These are phyloP conservation scores for Aspergillus transmontanensis DNA, from an alignment of 2,329 filamentous ascomycete species.

Conservation along the genomic window DNA sequence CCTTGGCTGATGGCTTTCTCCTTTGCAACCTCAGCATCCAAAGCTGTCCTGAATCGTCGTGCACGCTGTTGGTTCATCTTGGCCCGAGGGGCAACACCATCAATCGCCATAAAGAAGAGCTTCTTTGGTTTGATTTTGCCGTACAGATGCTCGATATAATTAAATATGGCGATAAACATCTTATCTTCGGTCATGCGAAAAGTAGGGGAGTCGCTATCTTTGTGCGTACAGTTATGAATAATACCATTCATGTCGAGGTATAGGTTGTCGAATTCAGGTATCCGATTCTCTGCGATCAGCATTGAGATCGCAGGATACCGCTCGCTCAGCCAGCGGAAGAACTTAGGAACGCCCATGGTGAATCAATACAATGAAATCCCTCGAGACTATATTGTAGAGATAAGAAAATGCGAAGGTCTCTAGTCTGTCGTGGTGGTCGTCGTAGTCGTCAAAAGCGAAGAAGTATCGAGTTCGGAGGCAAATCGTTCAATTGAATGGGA, in stretches of 20 bases:
- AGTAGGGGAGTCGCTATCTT: constrained; percentile 86
- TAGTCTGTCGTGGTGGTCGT: constrained; percentile 21
- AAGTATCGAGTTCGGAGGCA: constrained; percentile 24
- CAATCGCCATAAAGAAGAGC: constrained; percentile 99
- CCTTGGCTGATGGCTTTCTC: constrained; percentile 91
- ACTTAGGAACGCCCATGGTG: constrained; percentile 75
- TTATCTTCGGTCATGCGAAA: constrained; percentile 95
- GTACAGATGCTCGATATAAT: constrained; percentile 98
- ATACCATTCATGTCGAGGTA: constrained; percentile 95
- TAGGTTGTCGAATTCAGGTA: constrained; percentile 97
- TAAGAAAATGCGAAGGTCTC: constrained; percentile 11
- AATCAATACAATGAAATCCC: constrained; percentile 21
- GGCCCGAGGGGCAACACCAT: constrained; percentile 93
- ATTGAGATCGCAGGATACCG: constrained; percentile 98
- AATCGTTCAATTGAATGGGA: constrained; percentile 17
- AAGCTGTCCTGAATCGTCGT: constrained; percentile 88
- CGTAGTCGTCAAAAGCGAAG: constrained; percentile 24
- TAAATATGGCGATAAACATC: constrained; percentile 99
- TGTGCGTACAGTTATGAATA: constrained; percentile 99
- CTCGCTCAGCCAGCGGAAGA: constrained; percentile 99
- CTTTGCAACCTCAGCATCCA: constrained; percentile 85
- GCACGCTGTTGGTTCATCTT: constrained; percentile 99
- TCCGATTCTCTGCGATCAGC: constrained; percentile 96
- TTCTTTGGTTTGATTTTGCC: constrained; percentile 98
- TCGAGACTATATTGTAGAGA: constrained; percentile 15